Conservation (phyloP, 108 stramenopile species). For the Cyclotella atomus region DNA sequence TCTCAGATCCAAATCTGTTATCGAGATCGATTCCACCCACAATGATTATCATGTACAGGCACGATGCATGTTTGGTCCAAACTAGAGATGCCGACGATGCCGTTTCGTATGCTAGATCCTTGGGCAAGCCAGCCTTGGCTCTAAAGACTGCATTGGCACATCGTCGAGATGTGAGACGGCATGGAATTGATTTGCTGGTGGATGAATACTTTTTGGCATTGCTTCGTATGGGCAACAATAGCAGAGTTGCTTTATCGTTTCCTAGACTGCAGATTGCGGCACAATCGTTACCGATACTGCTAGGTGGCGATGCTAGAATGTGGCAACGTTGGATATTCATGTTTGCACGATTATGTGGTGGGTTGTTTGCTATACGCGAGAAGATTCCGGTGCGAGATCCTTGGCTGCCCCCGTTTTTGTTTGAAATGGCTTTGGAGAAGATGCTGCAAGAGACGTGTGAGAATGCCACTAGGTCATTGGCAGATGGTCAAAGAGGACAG, state of each 20-base stretch:
- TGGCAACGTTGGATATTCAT: conserved; percentile 77
- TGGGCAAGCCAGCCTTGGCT: conserved; percentile 62
- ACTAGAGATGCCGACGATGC: conserved; percentile 80
- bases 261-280: conserved; percentile 75
- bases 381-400: conserved; percentile 85
- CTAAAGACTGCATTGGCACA: conserved; percentile 64
- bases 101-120: conserved; percentile 59
- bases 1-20: neutral
- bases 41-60: conserved; percentile 55
- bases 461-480: conserved; percentile 2
- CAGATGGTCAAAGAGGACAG: neutral
- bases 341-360: conserved; percentile 72
- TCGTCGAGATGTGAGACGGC: conserved; percentile 58
- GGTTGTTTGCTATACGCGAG: conserved; percentile 70
- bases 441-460: conserved; percentile 66
- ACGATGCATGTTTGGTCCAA: conserved; percentile 57
- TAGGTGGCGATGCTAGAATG: conserved; percentile 66
- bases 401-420: conserved; percentile 61
- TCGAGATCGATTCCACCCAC: conserved; percentile 54
- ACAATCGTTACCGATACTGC: conserved; percentile 64
- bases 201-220: conserved; percentile 66
- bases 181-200: conserved; percentile 57
- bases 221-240: conserved; percentile 35
- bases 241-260: conserved; percentile 54
- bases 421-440: conserved; percentile 57